Base-by-base conservation (phyloP, 2,329 filamentous ascomycete species). In the Graphiopsis chlorocephala region DNA sequence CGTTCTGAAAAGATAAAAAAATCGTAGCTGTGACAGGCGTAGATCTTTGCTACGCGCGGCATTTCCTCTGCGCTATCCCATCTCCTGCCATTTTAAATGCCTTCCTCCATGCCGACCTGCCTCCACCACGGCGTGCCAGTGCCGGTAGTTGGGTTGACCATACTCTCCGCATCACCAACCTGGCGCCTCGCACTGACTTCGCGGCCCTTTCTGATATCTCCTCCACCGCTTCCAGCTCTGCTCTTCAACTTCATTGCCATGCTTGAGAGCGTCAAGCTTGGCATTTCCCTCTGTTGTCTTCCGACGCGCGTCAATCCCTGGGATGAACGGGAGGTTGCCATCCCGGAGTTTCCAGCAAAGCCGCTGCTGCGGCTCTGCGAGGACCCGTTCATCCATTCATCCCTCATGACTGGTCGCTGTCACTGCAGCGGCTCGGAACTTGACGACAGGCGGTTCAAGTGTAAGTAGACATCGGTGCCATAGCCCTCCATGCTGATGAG, bases 401-500 rank as follows among this genome's bases (percentile, higher is more conserved):
- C 90, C 86, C 90, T 92, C 89, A 88, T 93, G 90, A 92, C 90
- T 85, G 90, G 88, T 93, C 87, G 86, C 82, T 83, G 81, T 86
- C 95, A 98, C 91, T 97, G 94, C 60, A 99, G 84, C 70, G 95
- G 95, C 79, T 99, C 95, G 28, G 93, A 97, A 42, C 92, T 97
- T 70, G 92, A 97, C 50, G 93, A 97, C 28, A 99, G 85, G 64
- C 95, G 88, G 82, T 99, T 99, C 59, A 99, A 87, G 78, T 99
- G 95, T 56, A 99, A 90, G 80, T 99, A 99, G 61, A 98, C 95
- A 76, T 99, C 95, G 59, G 95, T 99, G 70, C 95, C 95, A 78
- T 99, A 99, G 92, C 95, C 95, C 83, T 99, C 95, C 95, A 99
- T 99, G 77, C 93, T 97, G 74, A 99, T 99, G 77, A 99, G 80